phyloP scores from a whole-genome alignment of 176 grass and related monocot genomes.

The Carex kokanica region DNA sequence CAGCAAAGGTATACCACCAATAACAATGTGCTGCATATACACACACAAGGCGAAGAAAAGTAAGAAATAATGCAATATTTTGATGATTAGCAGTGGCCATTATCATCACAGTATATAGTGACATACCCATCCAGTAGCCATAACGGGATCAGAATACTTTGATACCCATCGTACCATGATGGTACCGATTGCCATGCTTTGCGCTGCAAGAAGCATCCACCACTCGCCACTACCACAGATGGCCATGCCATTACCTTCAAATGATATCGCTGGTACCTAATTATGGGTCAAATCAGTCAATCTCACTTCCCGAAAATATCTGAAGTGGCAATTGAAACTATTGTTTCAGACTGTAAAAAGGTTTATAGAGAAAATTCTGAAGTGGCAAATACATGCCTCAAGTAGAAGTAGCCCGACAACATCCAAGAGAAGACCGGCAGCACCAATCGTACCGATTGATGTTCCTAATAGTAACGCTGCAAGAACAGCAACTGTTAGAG shows the following conservation, averaged over 20 bases:
- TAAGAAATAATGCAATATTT: neutral
- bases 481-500: slow-evolving; percentile 89
- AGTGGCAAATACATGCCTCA: slow-evolving; percentile 46
- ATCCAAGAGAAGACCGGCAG: slow-evolving; percentile 63
- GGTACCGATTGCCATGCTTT: slow-evolving; percentile 94
- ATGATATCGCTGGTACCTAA: slow-evolving; percentile 71
- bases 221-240: slow-evolving; percentile 92
- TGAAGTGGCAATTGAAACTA: neutral
- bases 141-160: slow-evolving; percentile 92
- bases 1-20: slow-evolving; percentile 75
- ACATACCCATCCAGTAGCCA: slow-evolving; percentile 98
- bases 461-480: slow-evolving; percentile 80
- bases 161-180: slow-evolving; percentile 96
- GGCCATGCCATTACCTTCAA: slow-evolving; percentile 45
- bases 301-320: neutral
- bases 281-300: neutral
- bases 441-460: slow-evolving; percentile 63
- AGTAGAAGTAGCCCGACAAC: slow-evolving; percentile 76
- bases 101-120: neutral
- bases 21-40: slow-evolving; percentile 71
- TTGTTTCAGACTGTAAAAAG: neutral
- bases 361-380: neutral
- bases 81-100: neutral
- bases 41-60: slow-evolving; percentile 6
- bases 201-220: slow-evolving; percentile 94